Base-by-base conservation (phyloP, 2,329 filamentous ascomycete species). In the Neonectria faginata region DNA sequence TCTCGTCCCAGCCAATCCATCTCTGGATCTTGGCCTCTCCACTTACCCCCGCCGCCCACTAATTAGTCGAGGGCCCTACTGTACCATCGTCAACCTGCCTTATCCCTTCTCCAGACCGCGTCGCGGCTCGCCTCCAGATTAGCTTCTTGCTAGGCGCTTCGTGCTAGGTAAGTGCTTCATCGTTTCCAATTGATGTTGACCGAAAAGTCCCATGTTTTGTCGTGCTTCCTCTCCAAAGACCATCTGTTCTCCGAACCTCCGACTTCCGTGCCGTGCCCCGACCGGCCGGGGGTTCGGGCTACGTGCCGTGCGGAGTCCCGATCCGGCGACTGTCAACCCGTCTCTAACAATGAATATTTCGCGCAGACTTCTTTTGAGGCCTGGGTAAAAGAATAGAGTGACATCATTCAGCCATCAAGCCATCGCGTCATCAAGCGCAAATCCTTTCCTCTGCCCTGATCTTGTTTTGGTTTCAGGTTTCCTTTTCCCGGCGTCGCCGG, bases 221-320 rank as follows among this genome's bases (percentile, higher is more conserved):
- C n/a, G 48, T 12, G n/a, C 48, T 51, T 12, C 18, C 18, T 5
- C 48, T 14, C n/a, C 5, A 27, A 20, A 16, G 11, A 16, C 33
- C 20, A 3, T 41, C 14, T 27, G 9, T 16, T n/a, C 44, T 47
- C 31, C 33, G 51, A 39, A 42, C 20, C 31, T 47, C 47, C 60
- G 42, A 59, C 55, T 44, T 31, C 45, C 55, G 60, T n/a, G 36
- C 60, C 55, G 47, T 48, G 5, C 53, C 54, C 55, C 60, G 55
- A 53, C 42, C 60, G 55, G 60, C 55, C 55, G 56, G 47, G 33
- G 51, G 31, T 54, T 33, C 29, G 27, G 27, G n/a, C 47, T 50
- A 8, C 16, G 1, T 27, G 16, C 22, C 27, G 29, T 31, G 31
- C 25, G 51, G 42, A 27, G 36, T 31, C 48, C 57, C 22, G 50